A percentile compares a stretch with the other conserved stretches of the same genome.
Evolutionary conservation across 202 grass and related monocot species (phyloP).

Genomic region (Saccharum hybrid): DNA sequence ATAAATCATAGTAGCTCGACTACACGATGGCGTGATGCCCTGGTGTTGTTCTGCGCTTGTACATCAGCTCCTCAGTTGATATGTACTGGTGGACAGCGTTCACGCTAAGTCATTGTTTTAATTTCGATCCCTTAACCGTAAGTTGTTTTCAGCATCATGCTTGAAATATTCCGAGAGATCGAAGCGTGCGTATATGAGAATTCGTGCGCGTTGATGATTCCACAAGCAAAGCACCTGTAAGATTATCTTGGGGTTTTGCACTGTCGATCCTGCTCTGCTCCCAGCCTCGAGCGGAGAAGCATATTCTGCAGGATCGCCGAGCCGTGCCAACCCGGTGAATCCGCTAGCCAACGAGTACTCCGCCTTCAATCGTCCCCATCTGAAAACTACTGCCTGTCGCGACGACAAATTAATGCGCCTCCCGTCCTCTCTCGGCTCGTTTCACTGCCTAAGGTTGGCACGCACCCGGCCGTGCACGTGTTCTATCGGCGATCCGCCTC

Average conservation of each 20-base stretch:
- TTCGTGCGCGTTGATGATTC: background rate
- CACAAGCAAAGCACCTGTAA: background rate
- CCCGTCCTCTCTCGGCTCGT: background rate
- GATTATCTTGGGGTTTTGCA: too few relatives aligned
- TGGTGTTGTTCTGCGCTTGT: background rate
- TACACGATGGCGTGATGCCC: constrained; percentile 24
- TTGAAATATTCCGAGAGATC: background rate
- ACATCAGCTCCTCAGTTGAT: constrained; percentile 17
- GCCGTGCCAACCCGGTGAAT: background rate
- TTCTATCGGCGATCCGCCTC: background rate
- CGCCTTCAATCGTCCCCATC: constrained; percentile 5
- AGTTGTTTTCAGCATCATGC: background rate
- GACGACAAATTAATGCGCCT: constrained; percentile 31
- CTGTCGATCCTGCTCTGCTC: background rate
- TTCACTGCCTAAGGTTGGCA: background rate
- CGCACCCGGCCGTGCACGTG: constrained; percentile 18
- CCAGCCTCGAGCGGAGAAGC: background rate
- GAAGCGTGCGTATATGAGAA: background rate
- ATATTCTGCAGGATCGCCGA: background rate
- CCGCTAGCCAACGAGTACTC: constrained; percentile 5
- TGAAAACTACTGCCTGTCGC: constrained; percentile 2
- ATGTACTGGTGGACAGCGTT: background rate
- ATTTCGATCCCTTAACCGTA: background rate
- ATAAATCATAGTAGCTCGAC: background rate
- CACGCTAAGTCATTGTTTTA: constrained; percentile 1